A percentile compares a stretch with the other conserved stretches of the same genome.
phyloP scores from a whole-genome alignment of 306 rosid species.

The Carpinus fangiana region DNA sequence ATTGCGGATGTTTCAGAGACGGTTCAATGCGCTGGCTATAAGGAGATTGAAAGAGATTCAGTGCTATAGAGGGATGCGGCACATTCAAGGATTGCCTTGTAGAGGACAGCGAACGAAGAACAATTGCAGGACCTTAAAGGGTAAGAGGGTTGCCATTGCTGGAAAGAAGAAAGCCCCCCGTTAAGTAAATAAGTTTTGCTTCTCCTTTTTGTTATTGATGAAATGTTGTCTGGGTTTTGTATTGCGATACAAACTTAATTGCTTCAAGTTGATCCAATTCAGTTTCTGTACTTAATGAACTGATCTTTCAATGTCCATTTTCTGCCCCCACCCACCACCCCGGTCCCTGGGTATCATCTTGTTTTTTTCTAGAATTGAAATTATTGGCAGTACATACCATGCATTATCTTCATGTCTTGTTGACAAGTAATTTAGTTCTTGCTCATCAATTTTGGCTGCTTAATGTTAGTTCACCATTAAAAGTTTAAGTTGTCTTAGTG shows the following conservation, averaged over 20 bases:
- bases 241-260: constrained; percentile 17
- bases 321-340: neutral
- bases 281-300: constrained; percentile 11
- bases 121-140: constrained; percentile 92
- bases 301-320: constrained; percentile 14
- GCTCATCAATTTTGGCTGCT: neutral
- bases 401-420: neutral
- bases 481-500: neutral
- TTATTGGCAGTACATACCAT: constrained; percentile 5
- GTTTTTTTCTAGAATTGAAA: neutral
- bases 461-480: neutral
- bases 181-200: constrained; percentile 19
- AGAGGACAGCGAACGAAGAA: constrained; percentile 94
- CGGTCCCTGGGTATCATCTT: neutral
- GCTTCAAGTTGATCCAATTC: constrained; percentile 18
- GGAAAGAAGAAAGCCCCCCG: constrained; percentile 81
- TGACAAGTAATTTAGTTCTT: neutral
- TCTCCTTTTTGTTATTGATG: neutral
- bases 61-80: constrained; percentile 90
- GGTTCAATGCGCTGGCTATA: constrained; percentile 78
- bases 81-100: constrained; percentile 88
- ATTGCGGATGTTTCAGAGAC: constrained; percentile 52
- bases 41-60: constrained; percentile 93
- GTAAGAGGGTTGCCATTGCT: constrained; percentile 80
- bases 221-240: constrained; percentile 5